Evolutionary conservation across 768 basidiomycete species (phyloP), one percentile per base, ranked within the genome.

Genomic region (Butyriboletus loyo): DNA sequence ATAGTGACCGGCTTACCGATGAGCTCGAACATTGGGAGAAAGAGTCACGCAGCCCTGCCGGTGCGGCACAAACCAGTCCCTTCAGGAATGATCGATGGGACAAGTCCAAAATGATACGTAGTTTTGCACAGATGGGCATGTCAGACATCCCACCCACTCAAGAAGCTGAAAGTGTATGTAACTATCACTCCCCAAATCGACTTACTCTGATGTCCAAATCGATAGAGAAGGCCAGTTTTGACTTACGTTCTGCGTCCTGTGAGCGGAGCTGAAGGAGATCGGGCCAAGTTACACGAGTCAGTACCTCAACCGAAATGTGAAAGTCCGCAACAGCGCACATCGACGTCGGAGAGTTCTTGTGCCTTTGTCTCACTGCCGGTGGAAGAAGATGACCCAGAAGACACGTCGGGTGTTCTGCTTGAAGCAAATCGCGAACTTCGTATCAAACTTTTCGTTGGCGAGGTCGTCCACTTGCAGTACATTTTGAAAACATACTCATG

Each of bases 101-200:
- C 66, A 75, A 70, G 41, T 69, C 67, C 51, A 92, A 92, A 76
- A 92, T 92, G 91, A 83, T 92, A 44, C 72, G 76, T 46, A 80
- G 78, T 52, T 92, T 92, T 70, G 86, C 87, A 1, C 76, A 79
- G 55, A 69, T 92, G 68, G 82, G 80, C 6, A 62, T 66, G 5
- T 59, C 66, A 14, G 68, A 68, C 7, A 25, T 53, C 4, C 48
- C 45, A 25, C 17, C 47, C 0, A 21, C 19, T 11, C 49, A 25
- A 36, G 48, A 55, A 14, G 19, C 35, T 13, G 54, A 30, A 9
- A 43, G n/a, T 19, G 66, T 67, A 53, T 4, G 66, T 41, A 7
- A 27, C 27, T 5, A 17, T 45, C 10, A 28, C 17, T 40, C 40
- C 9, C 6, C 25, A 10, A 10, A 32, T 21, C 7, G 17, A 46